Evolutionary conservation across 2,329 filamentous ascomycete genomes (phyloP), one percentile per base, ranked within the genome.

Genomic region (Calonectria pseudoturangicola): DNA sequence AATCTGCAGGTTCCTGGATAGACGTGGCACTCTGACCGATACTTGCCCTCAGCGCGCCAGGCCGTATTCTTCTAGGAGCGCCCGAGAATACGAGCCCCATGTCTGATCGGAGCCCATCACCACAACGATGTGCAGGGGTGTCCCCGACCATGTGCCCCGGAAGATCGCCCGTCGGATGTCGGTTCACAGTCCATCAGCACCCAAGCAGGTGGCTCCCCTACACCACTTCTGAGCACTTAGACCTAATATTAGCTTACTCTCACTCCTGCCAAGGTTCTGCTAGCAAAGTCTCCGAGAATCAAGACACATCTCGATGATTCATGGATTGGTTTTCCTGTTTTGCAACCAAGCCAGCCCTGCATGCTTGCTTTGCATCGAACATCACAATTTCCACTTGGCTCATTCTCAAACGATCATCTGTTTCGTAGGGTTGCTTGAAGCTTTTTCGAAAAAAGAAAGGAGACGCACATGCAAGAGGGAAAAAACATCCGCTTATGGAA

Each of bases 91-190:
- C 48, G 48, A 30, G 48, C 48, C 48, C 47, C 48, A 51, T 51
- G 48, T 51, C 48, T 51, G 48, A 28, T 51, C 25, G 48, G 27
- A 51, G 4, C 48, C 48, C 15, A 51, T 51, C 48, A 18, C 45
- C 45, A 16, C 45, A 48, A 25, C 25, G 48, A 25, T 28, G 21
- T 13, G 27, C 25, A 51, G 15, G 48, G 48, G 8, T n/a, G 41
- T 16, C 25, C 48, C 48, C 12, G 25, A 18, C 48, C 48, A 51
- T 51, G 48, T 9, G 48, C 48, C 48, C 48, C 48, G 48, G 48
- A 51, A 51, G 48, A 51, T 51, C 48, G 48, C 48, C 48, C 48
- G 15, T 51, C 48, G 48, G 48, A 51, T 51, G 48, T 51, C 48
- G 48, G 48, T 30, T 51, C 48, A 51, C 48, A 5, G 48, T 30